Evolutionary conservation across 345 rosid genomes (phyloP), one percentile per base, ranked within the genome.

Genomic region (Rubroshorea leprosula): DNA sequence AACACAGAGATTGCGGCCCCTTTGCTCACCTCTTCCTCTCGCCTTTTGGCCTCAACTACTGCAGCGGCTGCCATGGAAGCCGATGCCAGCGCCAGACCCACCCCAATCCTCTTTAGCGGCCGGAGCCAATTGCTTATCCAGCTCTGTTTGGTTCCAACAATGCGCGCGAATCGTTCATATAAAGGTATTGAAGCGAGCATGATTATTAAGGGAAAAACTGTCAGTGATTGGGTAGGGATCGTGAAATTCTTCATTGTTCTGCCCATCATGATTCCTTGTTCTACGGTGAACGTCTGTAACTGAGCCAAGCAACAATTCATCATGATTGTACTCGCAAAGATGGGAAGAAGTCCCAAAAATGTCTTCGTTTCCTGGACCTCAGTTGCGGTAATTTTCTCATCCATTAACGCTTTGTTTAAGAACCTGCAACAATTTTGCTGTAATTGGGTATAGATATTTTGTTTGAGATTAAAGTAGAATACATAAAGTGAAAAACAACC

Each of bases 231-330:
- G 17, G 83, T 70, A 0, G 94, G 90, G 66, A 86, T 68, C 41
- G 68, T 58, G 61, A 81, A 74, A 31, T 57, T 16, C 62, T 21
- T 22, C 48, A 83, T 19, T 12, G 63, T 67, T 71, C 67, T 78
- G 51, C 76, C 51, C 90, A 81, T 83, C 55, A 64, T 22, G 66
- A 52, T 23, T 63, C 83, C 87, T 76, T 81, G 90, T 58, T 74
- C 66, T 29, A 81, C 81, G 4, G 90, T 75, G 67, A 81, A 81
- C 39, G 89, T 86, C 31, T 57, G 64, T 4, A 86, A 70, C 53
- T 81, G 86, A 21, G 90, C 87, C 3, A 81, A 47, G 72, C 86
- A 83, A 38, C 83, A 76, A 62, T 69, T 83, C 87, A 76, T 77
- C 75, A 76, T 55, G 67, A 86, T 81, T 17, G 87, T 81, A 80